Conservation (phyloP, 176 grass and related monocot genomes). For the Rhynchospora pubera region DNA sequence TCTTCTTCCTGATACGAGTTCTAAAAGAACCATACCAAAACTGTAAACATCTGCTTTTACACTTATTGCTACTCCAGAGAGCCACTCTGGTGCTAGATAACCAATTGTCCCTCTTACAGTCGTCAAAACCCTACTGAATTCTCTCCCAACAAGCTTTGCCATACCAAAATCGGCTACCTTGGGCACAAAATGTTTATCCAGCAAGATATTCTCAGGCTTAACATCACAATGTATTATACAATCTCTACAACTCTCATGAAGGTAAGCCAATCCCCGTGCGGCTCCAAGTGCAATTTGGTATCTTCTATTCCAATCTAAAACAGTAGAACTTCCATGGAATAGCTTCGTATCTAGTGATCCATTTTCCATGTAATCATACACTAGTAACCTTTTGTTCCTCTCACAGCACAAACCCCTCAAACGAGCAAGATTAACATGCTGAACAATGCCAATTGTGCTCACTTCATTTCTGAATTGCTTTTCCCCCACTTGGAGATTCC, state of each 20-base stretch:
- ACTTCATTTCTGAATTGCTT: conserved; percentile 46
- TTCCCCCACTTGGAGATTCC: conserved; percentile 12
- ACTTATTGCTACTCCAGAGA: conserved; percentile 37
- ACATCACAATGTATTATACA: conserved; percentile 66
- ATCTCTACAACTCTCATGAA: conserved; percentile 44
- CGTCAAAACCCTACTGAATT: conserved; percentile 42
- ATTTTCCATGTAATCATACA: conserved; percentile 20
- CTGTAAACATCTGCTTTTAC: conserved; percentile 48
- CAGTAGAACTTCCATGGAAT: not conserved
- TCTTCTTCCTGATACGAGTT: conserved; percentile 39
- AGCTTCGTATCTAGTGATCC: conserved; percentile 38
- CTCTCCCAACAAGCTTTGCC: conserved; percentile 21
- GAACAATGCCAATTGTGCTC: conserved; percentile 30
- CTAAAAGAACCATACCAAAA: conserved; percentile 42
- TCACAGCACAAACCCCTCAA: conserved; percentile 36
- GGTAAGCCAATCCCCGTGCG: conserved; percentile 35
- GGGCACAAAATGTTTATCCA: conserved; percentile 19
- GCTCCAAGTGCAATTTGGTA: conserved; percentile 31
- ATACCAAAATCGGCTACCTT: conserved; percentile 51
- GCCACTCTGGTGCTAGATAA: conserved; percentile 66
- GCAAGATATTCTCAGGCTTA: conserved; percentile 67
- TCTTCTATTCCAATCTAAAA: conserved; percentile 30
- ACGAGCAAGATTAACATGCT: conserved; percentile 40
- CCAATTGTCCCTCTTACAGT: conserved; percentile 41
- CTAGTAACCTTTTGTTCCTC: conserved; percentile 17